Evolutionary conservation across 2,329 filamentous ascomycete species (phyloP).

Genomic region (Pseudogymnoascus sp.): DNA sequence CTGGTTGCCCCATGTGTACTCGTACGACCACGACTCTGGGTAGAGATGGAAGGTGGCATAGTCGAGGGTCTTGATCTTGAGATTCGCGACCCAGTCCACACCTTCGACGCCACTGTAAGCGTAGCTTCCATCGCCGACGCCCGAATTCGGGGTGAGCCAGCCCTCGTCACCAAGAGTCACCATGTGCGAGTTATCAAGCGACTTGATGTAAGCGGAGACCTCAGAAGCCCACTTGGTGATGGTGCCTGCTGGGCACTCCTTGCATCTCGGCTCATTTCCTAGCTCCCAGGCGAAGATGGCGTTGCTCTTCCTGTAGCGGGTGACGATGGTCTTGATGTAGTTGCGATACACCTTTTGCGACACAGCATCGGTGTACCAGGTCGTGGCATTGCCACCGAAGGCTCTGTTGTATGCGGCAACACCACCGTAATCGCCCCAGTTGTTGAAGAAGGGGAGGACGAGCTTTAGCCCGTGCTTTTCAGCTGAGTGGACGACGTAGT

Average conservation of each 20-base stretch:
- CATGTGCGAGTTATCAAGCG: constrained; percentile 54
- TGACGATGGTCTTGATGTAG: constrained; percentile 55
- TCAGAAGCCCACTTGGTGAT: constrained; percentile 54
- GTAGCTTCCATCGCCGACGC: constrained; percentile 37
- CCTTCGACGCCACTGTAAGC: constrained; percentile 42
- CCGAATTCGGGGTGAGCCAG: constrained; percentile 38
- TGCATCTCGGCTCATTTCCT: constrained; percentile 60
- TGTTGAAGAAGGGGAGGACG: constrained; percentile 60
- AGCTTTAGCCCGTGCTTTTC: constrained; percentile 55
- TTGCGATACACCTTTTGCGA: constrained; percentile 50
- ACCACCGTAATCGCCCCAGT: constrained; percentile 63
- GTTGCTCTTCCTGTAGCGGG: constrained; percentile 50
- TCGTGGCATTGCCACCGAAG: constrained; percentile 45
- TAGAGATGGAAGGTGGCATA: constrained; percentile 50
- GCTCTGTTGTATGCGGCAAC: constrained; percentile 52
- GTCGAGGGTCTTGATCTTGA: constrained; percentile 43
- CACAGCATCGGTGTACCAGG: constrained; percentile 50
- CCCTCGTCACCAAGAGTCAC: constrained; percentile 61
- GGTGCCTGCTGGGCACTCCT: constrained; percentile 50
- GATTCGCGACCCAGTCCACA: constrained; percentile 42
- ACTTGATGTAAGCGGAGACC: constrained; percentile 57
- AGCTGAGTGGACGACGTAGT: constrained; percentile 55
- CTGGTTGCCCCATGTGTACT: constrained; percentile 37
- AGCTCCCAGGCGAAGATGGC: constrained; percentile 64
- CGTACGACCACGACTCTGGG: constrained; percentile 38